Evolutionary conservation across 192 early-diverging fungal genomes (phyloP).

Genomic region (Cetraspora pellucida): DNA sequence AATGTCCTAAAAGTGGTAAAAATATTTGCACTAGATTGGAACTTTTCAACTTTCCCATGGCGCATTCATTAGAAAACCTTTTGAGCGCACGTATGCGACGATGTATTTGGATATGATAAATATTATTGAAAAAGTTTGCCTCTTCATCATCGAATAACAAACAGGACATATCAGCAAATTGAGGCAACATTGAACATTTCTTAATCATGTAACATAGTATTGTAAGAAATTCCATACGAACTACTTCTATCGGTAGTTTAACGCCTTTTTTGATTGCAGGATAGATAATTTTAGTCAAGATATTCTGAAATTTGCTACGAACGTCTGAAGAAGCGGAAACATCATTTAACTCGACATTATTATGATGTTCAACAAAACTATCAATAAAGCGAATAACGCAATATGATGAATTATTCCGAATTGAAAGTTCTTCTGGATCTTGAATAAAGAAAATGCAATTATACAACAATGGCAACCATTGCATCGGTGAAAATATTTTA

Average conservation of each 20-base stretch:
- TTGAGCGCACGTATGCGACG: slow-evolving; percentile 83
- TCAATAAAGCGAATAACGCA: slow-evolving; percentile 75
- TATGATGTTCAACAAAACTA: slow-evolving; percentile 39
- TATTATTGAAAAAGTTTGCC: slow-evolving; percentile 93
- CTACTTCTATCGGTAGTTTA: slow-evolving; percentile 50
- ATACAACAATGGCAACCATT: slow-evolving; percentile 91
- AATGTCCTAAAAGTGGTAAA: slow-evolving; percentile 84
- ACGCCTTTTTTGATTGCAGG: slow-evolving; percentile 75
- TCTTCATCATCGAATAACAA: slow-evolving; percentile 84
- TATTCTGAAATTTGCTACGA: slow-evolving; percentile 45
- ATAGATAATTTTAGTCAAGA: slow-evolving; percentile 66
- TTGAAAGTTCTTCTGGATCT: slow-evolving; percentile 84
- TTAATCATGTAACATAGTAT: slow-evolving; percentile 66
- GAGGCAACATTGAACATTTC: slow-evolving; percentile 55
- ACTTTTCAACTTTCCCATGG: slow-evolving; percentile 48
- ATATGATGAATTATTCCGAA: slow-evolving; percentile 79
- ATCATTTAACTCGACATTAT: slow-evolving; percentile 28
- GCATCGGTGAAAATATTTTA: slow-evolving; percentile 58
- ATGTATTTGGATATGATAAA: slow-evolving; percentile 94
- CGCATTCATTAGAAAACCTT: slow-evolving; percentile 64
- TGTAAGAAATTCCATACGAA: slow-evolving; percentile 72
- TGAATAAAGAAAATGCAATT: slow-evolving; percentile 84
- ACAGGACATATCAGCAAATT: slow-evolving; percentile 66
- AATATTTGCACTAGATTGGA: slow-evolving; percentile 70
- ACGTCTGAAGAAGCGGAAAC: slow-evolving; percentile 29